Base-by-base conservation (phyloP, 2,329 filamentous ascomycete genomes). In the Colletotrichum echinochloae region DNA sequence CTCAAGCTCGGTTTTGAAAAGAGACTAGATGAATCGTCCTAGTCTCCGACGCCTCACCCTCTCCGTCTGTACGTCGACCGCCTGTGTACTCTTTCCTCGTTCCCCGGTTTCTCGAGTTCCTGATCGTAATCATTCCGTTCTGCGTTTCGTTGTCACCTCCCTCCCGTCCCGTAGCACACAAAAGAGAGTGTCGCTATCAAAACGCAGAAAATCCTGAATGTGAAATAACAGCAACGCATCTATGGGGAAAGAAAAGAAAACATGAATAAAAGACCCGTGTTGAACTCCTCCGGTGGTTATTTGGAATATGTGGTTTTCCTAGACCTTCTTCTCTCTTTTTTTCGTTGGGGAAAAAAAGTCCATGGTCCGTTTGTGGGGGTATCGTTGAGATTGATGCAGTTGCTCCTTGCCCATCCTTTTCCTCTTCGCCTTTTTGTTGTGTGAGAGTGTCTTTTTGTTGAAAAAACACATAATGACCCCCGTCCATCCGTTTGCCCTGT, bases 321-420 rank as follows among this genome's bases (percentile, higher is more conserved):
- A 46, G 52, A 57, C 44, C 28, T 59, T 54, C 46, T 46, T 3
- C 16, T 39, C 16, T 39, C 60, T 48, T 60, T 56, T 70, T 70
- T 56, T 59, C 59, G 57, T 66, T 67, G 46, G 64, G 64, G 65
- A 35, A 63, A 71, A 70, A 71, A 67, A 62, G 20, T 30, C 46
- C 23, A 51, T 66, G 56, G 70, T 73, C 70, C 66, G 60, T 73
- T 51, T 70, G 67, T 75, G 74, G 78, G 80, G 80, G 80, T 82
- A 82, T 82, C 80, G 80, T 81, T 82, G 80, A 82, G 80, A 81
- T 82, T 76, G 80, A 74, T 76, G 75, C 75, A 77, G 23, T 61
- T 71, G 72, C 70, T 73, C 74, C 59, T 54, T 60, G 65, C 60
- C 64, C 51, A 46, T 67, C 66, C 62, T 39, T 71, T 73, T 69